Conservation (phyloP, 768 basidiomycete species). For the Lentinula sp. region DNA sequence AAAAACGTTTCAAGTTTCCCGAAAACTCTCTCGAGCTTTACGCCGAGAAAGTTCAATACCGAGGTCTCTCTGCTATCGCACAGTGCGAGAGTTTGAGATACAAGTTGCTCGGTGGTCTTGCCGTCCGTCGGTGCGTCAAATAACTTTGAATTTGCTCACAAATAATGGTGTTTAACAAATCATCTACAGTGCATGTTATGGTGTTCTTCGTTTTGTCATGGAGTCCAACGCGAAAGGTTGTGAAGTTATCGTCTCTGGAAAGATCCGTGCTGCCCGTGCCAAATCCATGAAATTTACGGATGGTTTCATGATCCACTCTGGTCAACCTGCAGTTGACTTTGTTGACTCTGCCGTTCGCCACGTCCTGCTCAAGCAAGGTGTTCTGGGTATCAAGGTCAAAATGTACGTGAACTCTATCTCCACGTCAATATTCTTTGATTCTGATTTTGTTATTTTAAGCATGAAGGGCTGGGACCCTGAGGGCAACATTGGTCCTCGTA, state of each 20-base stretch:
- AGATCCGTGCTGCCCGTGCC: constrained; percentile 98
- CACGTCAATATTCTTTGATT: not conserved
- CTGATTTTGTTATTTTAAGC: constrained; percentile 34
- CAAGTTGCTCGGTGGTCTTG: constrained; percentile 99
- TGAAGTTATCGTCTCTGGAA: constrained; percentile 98
- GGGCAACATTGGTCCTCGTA: constrained; percentile 82
- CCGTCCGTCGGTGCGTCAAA: constrained; percentile 82
- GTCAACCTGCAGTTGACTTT: constrained; percentile 95
- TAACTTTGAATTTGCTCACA: not conserved
- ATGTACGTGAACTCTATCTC: constrained; percentile 54
- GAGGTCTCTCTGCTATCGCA: constrained; percentile 96
- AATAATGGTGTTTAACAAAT: not conserved
- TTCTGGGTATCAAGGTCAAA: constrained; percentile 99
- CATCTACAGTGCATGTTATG: constrained; percentile 83
- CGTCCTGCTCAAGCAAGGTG: constrained; percentile 97
- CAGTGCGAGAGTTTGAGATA: constrained; percentile 98
- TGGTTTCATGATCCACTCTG: constrained; percentile 98
- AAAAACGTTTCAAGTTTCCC: constrained; percentile 99
- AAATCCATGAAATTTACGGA: constrained; percentile 99
- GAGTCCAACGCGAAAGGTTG: constrained; percentile 99
- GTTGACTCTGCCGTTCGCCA: constrained; percentile 98
- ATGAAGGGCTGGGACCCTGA: constrained; percentile 98
- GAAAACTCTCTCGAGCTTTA: constrained; percentile 98
- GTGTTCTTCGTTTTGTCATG: constrained; percentile 99
- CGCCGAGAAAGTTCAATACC: constrained; percentile 98